Base-by-base conservation (phyloP, 225 moss, liverwort and hornwort genomes). In the Sphagnum tenellum region DNA sequence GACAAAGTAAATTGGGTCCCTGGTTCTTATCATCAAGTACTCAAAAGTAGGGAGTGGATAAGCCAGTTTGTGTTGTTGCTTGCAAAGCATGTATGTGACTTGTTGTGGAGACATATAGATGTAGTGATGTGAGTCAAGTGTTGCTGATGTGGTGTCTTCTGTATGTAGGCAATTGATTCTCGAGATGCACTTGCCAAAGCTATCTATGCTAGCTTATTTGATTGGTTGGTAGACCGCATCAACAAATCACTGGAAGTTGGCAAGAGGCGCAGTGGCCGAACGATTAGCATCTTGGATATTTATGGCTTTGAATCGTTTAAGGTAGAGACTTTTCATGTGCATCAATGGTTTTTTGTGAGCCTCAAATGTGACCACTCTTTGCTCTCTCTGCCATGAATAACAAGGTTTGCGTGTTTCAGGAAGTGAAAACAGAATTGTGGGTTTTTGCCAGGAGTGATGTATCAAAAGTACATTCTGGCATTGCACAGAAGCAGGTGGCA, bases 261-360 rank as follows among this genome's bases (percentile, higher is more conserved):
- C 11, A 87, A 87, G 71, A 70, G 78, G 66, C 75, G 82, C 14
- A 87, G 73, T 12, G 86, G 86, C 49, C 73, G 80, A 66, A 80
- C 77, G 51, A 87, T 87, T 50, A 87, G 86, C 63, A 87, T 87
- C 58, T 71, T 87, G 55, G 86, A 87, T 69, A 87, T 87, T 46
- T 87, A 87, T 61, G 86, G 86, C n/a, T 87, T 87, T 65, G 86
- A 87, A 66, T 82, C 86, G 7, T 87, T 87, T 57, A 68, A 74
- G 48, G 86, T 86, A 29, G 64, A 66, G 75, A 57, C 12, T 51
- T 11, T 4, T 29, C 29, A 29, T 29, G 29, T 29, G 29, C 29
- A 29, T 29, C 29, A 29, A 29, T 29, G 29, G 29, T 29, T 29
- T 29, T 29, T 29, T 29, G 29, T 29, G 29, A 29, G 29, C 29